Base-by-base conservation (phyloP, 2,329 filamentous ascomycete species). In the Xylariaceae sp. region DNA sequence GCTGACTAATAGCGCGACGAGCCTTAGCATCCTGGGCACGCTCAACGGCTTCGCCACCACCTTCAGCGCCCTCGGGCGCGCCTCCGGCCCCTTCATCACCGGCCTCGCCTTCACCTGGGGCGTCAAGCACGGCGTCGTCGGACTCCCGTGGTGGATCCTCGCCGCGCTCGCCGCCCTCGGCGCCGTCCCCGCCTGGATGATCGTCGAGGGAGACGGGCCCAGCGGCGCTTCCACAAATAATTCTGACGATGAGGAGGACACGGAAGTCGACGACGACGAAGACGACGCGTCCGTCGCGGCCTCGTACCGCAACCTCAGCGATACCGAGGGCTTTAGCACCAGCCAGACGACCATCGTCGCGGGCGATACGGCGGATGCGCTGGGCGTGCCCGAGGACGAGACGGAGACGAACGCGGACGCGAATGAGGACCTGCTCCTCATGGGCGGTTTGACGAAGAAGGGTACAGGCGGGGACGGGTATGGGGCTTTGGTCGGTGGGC, bases 21-120 rank as follows among this genome's bases (percentile, higher is more conserved):
- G 88, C 52, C 77, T 96, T 16, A 79, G 82, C 43, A 84, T 96
- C 9, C 81, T 98, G 4, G 93, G 92, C 1, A 97, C 93, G 0
- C 76, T 98, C 52, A 98, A 98, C 68, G 95, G 93, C 2, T 86
- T 96, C 59, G 93, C 91, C 0, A 96, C 93, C 0, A 89, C 88
- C 53, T 85, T 93, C 32, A 89, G 87, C 61, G 92, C 90, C 0
- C 73, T 97, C 4, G 93, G 93, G 1, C 80, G 93, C 47, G 93
- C 91, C 0, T 67, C 82, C 0, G 95, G 95, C 0, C 93, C 95
- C 0, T 89, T 90, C 0, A 72, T 89, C 32, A 82, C 86, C 0
- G 93, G 93, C 0, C 75, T 80, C 1, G 79, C 87, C 0, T 97
- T 96, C 68, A 89, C 86, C 0, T 85, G 84, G 75, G 93, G 93